Evolutionary conservation across 1,284 basidiomycete genomes (phyloP).

Genomic region (Boletellus deceptivus): DNA sequence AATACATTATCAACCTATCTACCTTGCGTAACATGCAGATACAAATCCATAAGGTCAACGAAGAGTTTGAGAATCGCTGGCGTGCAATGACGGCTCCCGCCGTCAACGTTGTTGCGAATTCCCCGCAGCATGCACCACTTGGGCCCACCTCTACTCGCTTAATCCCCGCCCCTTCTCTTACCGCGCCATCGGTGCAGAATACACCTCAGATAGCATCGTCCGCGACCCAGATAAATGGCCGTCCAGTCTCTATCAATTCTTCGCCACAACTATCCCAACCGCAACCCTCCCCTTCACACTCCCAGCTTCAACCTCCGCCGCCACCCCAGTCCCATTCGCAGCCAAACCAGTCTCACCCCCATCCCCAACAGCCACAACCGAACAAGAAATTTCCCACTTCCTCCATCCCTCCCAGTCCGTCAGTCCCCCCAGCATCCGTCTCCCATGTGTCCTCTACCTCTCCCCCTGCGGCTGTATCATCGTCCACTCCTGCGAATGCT

Average conservation of each 20-base stretch:
- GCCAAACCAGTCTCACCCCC: conserved; percentile 8
- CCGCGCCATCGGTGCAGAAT: conserved; percentile 20
- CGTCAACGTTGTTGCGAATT: conserved; percentile 6
- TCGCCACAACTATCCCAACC: conserved; percentile 18
- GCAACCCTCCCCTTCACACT: conserved; percentile 24
- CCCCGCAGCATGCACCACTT: conserved; percentile 12
- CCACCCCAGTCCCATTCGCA: conserved; percentile 15
- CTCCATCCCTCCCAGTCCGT: conserved; percentile 24
- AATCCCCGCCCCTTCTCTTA: conserved; percentile 3
- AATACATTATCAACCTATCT: conserved; percentile 47
- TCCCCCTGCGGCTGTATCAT: conserved; percentile 25
- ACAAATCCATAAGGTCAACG: conserved; percentile 43
- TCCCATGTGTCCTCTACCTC: conserved; percentile 39
- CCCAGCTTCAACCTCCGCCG: conserved; percentile 12
- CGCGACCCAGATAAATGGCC: conserved; percentile 15
- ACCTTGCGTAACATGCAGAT: conserved; percentile 47
- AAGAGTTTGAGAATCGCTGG: conserved; percentile 36
- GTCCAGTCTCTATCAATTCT: conserved; percentile 18
- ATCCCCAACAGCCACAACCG: conserved; percentile 14
- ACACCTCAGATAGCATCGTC: conserved; percentile 7
- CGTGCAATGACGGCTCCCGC: conserved; percentile 21
- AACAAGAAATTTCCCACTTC: conserved; percentile 27
- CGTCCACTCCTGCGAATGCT: conserved; percentile 41
- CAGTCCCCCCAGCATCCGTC: conserved; percentile 19
- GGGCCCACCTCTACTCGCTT: conserved; percentile 9